phyloP scores from a whole-genome alignment of 2,329 filamentous ascomycete species.

The Aspergillus floridensis region DNA sequence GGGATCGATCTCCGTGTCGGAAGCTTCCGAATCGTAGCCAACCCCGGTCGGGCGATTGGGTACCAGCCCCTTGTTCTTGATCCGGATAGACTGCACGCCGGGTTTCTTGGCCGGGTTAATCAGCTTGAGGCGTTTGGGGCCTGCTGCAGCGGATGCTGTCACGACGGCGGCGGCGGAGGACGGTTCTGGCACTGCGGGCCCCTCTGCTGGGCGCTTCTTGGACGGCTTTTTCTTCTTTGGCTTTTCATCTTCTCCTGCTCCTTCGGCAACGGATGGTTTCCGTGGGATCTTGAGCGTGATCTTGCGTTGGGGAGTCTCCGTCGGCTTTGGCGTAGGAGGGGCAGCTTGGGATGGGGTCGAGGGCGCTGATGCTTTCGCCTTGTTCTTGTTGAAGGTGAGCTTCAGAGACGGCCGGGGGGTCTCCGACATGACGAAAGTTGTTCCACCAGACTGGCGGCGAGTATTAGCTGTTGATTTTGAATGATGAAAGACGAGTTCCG shows the following conservation, averaged over 20 bases:
- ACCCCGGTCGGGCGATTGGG: slow-evolving; percentile 73
- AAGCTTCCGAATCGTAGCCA: slow-evolving; percentile 94
- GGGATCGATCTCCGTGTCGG: slow-evolving; percentile 83
- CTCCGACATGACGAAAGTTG: slow-evolving; percentile 34
- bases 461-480: background rate
- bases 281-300: slow-evolving; percentile 43
- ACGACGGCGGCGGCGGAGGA: slow-evolving; percentile 12
- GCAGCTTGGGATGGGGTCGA: slow-evolving; percentile 20
- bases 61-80: slow-evolving; percentile 66
- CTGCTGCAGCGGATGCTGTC: slow-evolving; percentile 22
- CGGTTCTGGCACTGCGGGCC: slow-evolving; percentile 25
- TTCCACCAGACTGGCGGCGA: background rate
- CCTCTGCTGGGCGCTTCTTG: slow-evolving; percentile 40
- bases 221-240: slow-evolving; percentile 39
- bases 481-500: too few relatives aligned
- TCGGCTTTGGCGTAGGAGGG: slow-evolving; percentile 18
- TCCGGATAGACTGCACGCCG: slow-evolving; percentile 49
- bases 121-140: slow-evolving; percentile 41
- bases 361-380: slow-evolving; percentile 30
- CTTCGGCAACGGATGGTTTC: slow-evolving; percentile 23
- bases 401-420: slow-evolving; percentile 38
- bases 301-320: slow-evolving; percentile 35
- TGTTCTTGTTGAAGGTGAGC: slow-evolving; percentile 42
- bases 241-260: slow-evolving; percentile 17
- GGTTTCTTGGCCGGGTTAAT: slow-evolving; percentile 38